Conservation (phyloP, 306 rosid species). For the Bauhinia variegata region DNA sequence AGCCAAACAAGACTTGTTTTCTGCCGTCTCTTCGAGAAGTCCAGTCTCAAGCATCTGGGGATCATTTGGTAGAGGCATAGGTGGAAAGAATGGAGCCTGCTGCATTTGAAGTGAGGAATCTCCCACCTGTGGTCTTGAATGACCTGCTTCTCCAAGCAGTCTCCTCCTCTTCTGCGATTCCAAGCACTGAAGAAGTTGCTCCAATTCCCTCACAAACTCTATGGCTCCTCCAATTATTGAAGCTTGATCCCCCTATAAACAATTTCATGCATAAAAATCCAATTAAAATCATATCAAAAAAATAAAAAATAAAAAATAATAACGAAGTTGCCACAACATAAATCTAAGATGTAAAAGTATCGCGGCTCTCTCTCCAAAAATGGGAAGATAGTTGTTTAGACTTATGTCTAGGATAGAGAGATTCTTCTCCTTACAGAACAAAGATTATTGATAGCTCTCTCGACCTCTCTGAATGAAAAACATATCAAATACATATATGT, state of each 20-base stretch:
- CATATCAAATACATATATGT: not conserved
- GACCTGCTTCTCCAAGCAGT: constrained; percentile 63
- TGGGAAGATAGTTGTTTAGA: too few relatives aligned
- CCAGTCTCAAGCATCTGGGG: constrained; percentile 67
- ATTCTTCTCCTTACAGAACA: too few relatives aligned
- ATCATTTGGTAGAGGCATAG: constrained; percentile 54
- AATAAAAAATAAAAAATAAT: not conserved
- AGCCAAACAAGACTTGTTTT: constrained; percentile 86
- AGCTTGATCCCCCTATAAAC: constrained; percentile 90
- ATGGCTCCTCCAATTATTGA: constrained; percentile 98
- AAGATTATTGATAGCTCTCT: too few relatives aligned
- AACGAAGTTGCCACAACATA: too few relatives aligned
- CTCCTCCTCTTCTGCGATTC: constrained; percentile 92
- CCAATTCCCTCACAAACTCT: constrained; percentile 91
- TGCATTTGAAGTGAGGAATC: constrained; percentile 38
- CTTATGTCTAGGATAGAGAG: too few relatives aligned
- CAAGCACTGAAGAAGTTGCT: constrained; percentile 90
- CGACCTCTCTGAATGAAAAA: too few relatives aligned
- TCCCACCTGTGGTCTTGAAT: constrained; percentile 51
- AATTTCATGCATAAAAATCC: not conserved
- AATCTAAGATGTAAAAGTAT: too few relatives aligned
- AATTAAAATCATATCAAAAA: not conserved
- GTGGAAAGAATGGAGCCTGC: constrained; percentile 51
- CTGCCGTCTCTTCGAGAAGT: constrained; percentile 75
- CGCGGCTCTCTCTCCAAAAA: too few relatives aligned